Base-by-base conservation (phyloP, 1,139 yeast genomes). In the Zygosaccharomyces sapae region DNA sequence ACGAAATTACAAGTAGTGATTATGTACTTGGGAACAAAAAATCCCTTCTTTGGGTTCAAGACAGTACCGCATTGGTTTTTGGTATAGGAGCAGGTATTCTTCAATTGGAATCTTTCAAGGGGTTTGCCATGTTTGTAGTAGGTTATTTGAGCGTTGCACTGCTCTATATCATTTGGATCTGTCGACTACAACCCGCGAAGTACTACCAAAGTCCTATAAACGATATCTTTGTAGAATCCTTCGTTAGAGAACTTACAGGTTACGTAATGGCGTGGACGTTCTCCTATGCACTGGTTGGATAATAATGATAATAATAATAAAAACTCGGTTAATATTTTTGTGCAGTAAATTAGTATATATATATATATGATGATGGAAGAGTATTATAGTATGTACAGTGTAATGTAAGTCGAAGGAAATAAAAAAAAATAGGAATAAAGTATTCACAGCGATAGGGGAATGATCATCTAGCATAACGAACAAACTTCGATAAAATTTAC, bases 261-360 rank as follows among this genome's bases (percentile, higher is more conserved):
- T 87, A 72, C 60, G 72, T 85, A 24, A 83, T 87, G 83, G 80
- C 84, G 73, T 87, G 96, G 96, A 85, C 95, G 54, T 71, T 87
- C 61, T 78, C 83, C 40, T 83, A 79, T 67, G 94, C 92, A 0
- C 68, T 87, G 56, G 72, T 74, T 6, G 74, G 72, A 41, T 73
- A 70, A 41, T 64, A 47, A 45, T 13, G 8, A 27, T 30, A 38
- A 40, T 25, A 43, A 16, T 16, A 16, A n/a, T n/a, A 16, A 16
- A 16, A 16, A 16, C 16, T 16, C 16, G 16, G 16, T 16, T 16
- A 16, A 16, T 33, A 37, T 19, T 34, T 20, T 16, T 38, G 40
- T 38, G 19, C 35, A 43, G 41, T 29, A 22, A 27, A 39, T 33
- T 25, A 33, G 33, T 38, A 42, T 24, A 39, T 35, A 38, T 50